Conservation (phyloP, 257 asterid genomes). For the Nicotiana attenuata region DNA sequence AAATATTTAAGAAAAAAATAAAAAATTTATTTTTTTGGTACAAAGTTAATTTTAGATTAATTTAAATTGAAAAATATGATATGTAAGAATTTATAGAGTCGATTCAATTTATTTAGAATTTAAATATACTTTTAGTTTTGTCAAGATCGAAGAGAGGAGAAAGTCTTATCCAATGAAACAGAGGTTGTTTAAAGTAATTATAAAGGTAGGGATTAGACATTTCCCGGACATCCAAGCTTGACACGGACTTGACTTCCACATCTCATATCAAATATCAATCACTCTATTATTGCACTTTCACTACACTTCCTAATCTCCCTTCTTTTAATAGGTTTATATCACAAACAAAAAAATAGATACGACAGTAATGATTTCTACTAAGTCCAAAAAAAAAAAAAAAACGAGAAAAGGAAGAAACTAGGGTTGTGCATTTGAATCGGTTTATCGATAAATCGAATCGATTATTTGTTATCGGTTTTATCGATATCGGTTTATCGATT, state of each 20-base stretch:
- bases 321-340: background rate
- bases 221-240: background rate
- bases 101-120: too few species aligned
- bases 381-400: background rate
- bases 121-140: background rate
- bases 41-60: background rate
- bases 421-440: too few species aligned
- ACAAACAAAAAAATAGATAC: background rate
- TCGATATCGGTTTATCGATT: too few species aligned
- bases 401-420: background rate
- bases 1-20: too few species aligned
- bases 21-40: background rate
- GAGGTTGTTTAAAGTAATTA: background rate
- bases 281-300: background rate
- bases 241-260: background rate
- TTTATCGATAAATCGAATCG: too few species aligned
- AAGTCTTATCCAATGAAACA: background rate
- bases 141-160: background rate
- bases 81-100: too few species aligned
- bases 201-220: background rate
- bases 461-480: too few species aligned
- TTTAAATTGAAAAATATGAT: background rate
- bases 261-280: background rate
- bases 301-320: background rate
- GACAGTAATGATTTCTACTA: background rate